These are phyloP conservation scores for Aureobasidium musti DNA, from an alignment of 2,329 filamentous ascomycete species.

Conservation along the genomic window DNA sequence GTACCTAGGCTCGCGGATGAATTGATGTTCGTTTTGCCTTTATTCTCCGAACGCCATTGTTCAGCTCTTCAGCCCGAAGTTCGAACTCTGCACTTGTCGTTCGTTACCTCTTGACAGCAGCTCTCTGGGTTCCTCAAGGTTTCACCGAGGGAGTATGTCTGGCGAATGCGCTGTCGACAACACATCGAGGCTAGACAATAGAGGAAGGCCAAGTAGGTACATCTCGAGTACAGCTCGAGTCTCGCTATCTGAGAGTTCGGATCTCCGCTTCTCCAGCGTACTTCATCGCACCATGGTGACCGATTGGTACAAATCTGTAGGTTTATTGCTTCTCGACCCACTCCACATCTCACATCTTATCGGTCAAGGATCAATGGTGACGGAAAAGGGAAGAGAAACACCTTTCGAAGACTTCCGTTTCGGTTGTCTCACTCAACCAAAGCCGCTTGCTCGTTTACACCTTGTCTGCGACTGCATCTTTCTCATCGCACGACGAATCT, in stretches of 20 bases:
- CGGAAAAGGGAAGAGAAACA: background rate
- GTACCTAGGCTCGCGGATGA: background rate
- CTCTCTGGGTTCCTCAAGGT: background rate
- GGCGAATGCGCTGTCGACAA: conserved; percentile 5
- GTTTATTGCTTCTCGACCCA: conserved; percentile 20
- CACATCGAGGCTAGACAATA: conserved; percentile 1
- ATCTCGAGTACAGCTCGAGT: conserved; percentile 7
- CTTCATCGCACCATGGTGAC: background rate
- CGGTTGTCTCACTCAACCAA: conserved; percentile 15
- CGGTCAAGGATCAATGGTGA: conserved; percentile 21
- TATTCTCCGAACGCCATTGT: conserved; percentile 23
- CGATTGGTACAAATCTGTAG: background rate
- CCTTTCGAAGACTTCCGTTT: conserved; percentile 2
- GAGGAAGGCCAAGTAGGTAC: background rate
- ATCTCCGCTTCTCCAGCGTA: conserved; percentile 2
- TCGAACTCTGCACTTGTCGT: background rate
- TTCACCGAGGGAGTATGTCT: background rate
- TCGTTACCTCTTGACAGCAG: background rate
- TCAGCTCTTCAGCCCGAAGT: conserved; percentile 1
- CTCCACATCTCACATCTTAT: conserved; percentile 9
- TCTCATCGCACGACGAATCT: background rate
- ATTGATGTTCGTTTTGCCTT: conserved; percentile 15
- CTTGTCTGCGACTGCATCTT: background rate
- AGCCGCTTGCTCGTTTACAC: background rate
- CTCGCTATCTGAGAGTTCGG: conserved; percentile 13